A percentile compares a stretch with the other conserved stretches of the same genome.
phyloP scores from a whole-genome alignment of 2,329 filamentous ascomycete species.

The Beauveria varroae region DNA sequence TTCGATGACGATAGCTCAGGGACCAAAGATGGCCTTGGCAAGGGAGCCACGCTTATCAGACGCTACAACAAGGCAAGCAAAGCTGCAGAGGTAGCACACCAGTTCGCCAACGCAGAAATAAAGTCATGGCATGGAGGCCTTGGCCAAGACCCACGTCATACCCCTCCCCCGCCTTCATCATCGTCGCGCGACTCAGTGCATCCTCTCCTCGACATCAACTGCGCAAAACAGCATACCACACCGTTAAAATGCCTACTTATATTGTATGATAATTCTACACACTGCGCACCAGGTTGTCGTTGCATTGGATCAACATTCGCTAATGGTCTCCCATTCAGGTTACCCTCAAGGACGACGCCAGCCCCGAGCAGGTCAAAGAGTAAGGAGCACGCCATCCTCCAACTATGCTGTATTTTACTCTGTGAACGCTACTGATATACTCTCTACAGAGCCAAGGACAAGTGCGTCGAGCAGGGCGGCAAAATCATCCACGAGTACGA shows the following conservation, averaged over 20 bases:
- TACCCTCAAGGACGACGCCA: constrained; percentile 66
- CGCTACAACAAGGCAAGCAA: neutral
- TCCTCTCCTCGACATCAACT: neutral
- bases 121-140: neutral
- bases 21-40: neutral
- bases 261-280: constrained; percentile 34
- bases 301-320: neutral
- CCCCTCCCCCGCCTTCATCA: constrained; percentile 13
- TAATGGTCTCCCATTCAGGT: constrained; percentile 46
- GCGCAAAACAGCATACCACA: neutral
- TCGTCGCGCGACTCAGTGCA: neutral
- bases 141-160: constrained; percentile 4
- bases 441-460: constrained; percentile 61
- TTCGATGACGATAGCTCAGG: neutral
- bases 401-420: neutral
- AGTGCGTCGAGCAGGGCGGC: constrained; percentile 68
- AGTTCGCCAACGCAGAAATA: neutral
- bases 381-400: constrained; percentile 30
- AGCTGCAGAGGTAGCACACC: neutral
- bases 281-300: neutral
- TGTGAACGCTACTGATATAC: neutral
- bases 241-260: constrained; percentile 45
- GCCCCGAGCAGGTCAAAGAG: constrained; percentile 59
- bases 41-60: neutral
- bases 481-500: constrained; percentile 77